A percentile compares a stretch with the other conserved stretches of the same genome.
phyloP scores from a whole-genome alignment of 768 basidiomycete species.

The Nidularia sp. region DNA sequence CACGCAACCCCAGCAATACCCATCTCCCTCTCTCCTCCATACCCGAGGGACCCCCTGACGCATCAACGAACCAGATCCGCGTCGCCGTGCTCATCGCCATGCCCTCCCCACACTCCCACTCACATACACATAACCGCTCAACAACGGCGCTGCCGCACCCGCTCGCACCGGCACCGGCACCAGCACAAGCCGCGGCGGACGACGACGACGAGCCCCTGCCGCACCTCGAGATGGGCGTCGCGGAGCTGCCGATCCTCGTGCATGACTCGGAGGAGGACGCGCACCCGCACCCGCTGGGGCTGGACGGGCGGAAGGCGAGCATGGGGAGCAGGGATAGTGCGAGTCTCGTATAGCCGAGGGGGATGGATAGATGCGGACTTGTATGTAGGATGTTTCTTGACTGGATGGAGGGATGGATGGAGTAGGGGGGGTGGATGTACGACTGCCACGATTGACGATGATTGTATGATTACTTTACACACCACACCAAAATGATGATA shows the following conservation, averaged over 20 bases:
- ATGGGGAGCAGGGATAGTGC: slow-evolving; percentile 1
- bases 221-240: slow-evolving; percentile 20
- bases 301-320: background rate
- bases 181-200: slow-evolving; percentile 1
- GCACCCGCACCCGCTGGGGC: background rate
- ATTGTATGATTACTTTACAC: background rate
- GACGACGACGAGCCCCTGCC: slow-evolving; percentile 12
- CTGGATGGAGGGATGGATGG: background rate
- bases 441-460: background rate
- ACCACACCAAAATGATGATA: background rate
- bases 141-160: slow-evolving; percentile 3
- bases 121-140: background rate
- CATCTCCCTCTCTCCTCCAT: background rate
- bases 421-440: background rate
- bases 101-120: slow-evolving; percentile 20
- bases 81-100: slow-evolving; percentile 43
- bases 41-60: background rate
- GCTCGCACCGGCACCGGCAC: background rate
- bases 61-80: slow-evolving; percentile 13
- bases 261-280: slow-evolving; percentile 1
- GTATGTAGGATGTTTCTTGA: background rate
- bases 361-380: background rate
- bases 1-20: background rate
- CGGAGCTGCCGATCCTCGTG: slow-evolving; percentile 8
- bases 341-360: background rate